Evolutionary conservation across 441 rosid species (phyloP).

Genomic region (Eutrema salsugineum): DNA sequence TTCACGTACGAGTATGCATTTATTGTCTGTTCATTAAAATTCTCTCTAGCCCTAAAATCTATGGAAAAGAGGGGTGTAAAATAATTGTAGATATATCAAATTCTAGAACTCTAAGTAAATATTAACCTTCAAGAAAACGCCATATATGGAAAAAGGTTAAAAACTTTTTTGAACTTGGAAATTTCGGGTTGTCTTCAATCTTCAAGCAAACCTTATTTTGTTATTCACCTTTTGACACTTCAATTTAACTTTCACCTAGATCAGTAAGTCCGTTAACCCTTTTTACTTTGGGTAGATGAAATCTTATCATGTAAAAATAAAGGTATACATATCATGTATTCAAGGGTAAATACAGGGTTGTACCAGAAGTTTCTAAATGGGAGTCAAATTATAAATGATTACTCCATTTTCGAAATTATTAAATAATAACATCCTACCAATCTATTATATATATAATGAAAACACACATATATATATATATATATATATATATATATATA

Average conservation of each 20-base stretch:
- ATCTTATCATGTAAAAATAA: neutral
- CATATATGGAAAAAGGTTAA: constrained; percentile 17
- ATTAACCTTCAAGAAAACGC: constrained; percentile 25
- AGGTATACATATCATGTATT: neutral
- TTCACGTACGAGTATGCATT: neutral
- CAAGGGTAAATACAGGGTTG: neutral
- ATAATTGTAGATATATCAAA: constrained; percentile 10
- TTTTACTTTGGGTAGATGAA: neutral
- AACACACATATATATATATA: too few species aligned
- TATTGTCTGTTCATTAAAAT: constrained; percentile 14
- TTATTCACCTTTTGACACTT: constrained; percentile 13
- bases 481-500: too few species aligned
- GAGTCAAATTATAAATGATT: neutral
- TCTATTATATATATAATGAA: neutral
- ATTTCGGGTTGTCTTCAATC: constrained; percentile 7
- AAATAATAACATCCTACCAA: neutral
- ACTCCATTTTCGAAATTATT: neutral
- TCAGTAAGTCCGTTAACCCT: neutral
- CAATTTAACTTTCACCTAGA: constrained; percentile 19
- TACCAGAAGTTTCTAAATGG: neutral
- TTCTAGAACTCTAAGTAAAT: constrained; percentile 27
- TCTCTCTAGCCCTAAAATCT: constrained; percentile 26
- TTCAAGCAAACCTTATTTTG: constrained; percentile 29
- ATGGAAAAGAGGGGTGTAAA: constrained; percentile 26
- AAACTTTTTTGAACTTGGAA: constrained; percentile 14